Evolutionary conservation across 768 basidiomycete species (phyloP).

Genomic region (Phallus indusiatus): DNA sequence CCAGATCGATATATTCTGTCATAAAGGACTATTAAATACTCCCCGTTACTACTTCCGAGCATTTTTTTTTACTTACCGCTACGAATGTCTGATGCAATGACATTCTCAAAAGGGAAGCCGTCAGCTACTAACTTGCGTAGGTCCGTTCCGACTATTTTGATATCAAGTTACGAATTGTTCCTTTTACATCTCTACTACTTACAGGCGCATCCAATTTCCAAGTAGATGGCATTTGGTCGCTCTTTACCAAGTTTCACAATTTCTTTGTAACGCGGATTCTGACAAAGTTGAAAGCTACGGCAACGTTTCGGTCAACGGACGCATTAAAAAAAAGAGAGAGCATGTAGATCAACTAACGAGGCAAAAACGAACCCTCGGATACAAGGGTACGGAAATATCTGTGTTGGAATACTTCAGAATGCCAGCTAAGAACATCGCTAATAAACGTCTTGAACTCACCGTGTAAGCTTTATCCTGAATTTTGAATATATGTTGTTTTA

Average conservation of each 20-base stretch:
- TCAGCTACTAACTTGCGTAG: conserved; percentile 9
- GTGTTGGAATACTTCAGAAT: not conserved
- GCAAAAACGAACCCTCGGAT: conserved; percentile 20
- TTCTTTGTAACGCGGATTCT: conserved; percentile 12
- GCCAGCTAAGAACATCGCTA: not conserved
- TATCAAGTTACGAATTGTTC: conserved; percentile 16
- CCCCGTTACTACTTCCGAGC: not conserved
- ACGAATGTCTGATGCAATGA: conserved; percentile 8
- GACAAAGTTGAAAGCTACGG: conserved; percentile 10
- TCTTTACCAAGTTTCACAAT: conserved; percentile 29
- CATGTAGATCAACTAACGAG: conserved; percentile 10
- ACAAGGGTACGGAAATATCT: conserved; percentile 23
- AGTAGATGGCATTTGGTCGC: conserved; percentile 27
- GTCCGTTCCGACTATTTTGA: conserved; percentile 9
- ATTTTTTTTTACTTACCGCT: conserved; percentile 5
- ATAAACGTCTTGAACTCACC: conserved; percentile 13
- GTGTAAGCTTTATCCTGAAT: conserved; percentile 26
- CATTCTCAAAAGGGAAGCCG: conserved; percentile 11
- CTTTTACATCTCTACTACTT: conserved; percentile 9
- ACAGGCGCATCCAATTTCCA: conserved; percentile 41
- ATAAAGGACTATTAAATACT: not conserved
- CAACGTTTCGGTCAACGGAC: not conserved
- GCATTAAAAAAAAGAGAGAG: not conserved
- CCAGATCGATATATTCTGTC: conserved; percentile 13
- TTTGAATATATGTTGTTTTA: conserved; percentile 24